Evolutionary conservation across 2,329 filamentous ascomycete species (phyloP).

Genomic region (Cadophora gregata): DNA sequence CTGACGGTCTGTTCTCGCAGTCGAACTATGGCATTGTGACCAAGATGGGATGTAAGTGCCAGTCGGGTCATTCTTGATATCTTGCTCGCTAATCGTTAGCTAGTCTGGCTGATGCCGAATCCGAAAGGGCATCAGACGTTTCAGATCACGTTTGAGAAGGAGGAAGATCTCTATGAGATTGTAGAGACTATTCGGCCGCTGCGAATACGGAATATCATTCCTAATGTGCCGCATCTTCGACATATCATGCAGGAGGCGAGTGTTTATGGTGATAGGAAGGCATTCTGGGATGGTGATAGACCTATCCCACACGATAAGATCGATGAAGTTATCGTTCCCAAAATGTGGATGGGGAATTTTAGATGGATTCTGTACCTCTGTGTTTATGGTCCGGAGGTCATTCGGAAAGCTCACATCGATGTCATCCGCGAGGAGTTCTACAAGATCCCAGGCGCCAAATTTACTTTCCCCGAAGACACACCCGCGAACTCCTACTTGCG

Average conservation of each 20-base stretch:
- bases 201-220: slow-evolving; percentile 20
- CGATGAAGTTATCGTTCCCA: slow-evolving; percentile 7
- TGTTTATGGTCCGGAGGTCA: slow-evolving; percentile 18
- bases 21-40: slow-evolving; percentile 59
- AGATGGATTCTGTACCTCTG: slow-evolving; percentile 15
- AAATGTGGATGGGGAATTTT: slow-evolving; percentile 12
- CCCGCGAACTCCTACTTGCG: slow-evolving; percentile 46
- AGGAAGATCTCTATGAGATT: slow-evolving; percentile 22
- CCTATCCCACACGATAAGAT: slow-evolving; percentile 7
- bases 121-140: slow-evolving; percentile 51
- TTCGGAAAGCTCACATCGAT: slow-evolving; percentile 18
- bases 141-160: slow-evolving; percentile 24
- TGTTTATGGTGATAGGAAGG: slow-evolving; percentile 12
- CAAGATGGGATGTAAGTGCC: slow-evolving; percentile 54
- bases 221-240: slow-evolving; percentile 21
- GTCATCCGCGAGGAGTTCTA: slow-evolving; percentile 22
- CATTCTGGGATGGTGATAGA: slow-evolving; percentile 11
- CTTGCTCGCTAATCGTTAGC: neutral
- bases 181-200: slow-evolving; percentile 21
- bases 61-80: neutral
- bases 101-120: slow-evolving; percentile 57
- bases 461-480: slow-evolving; percentile 46
- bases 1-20: slow-evolving; percentile 56
- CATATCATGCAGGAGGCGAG: slow-evolving; percentile 14
- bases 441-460: slow-evolving; percentile 41